Conservation (phyloP, 176 grass and related monocot species). For the Ananas comosus region DNA sequence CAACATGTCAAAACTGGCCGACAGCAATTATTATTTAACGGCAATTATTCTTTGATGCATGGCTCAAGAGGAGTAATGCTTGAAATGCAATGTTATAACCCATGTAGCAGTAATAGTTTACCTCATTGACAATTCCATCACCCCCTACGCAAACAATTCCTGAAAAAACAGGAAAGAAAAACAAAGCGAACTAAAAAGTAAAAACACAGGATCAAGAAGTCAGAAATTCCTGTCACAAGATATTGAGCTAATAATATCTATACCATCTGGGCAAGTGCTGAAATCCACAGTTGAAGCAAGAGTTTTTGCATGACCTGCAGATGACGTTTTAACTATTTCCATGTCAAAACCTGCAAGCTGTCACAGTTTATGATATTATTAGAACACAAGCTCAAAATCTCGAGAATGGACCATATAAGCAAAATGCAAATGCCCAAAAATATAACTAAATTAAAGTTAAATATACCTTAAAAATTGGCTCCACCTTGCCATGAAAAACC, state of each 20-base stretch:
- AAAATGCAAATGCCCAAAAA: not conserved
- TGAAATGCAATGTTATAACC: no score
- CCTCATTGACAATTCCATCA: conserved; percentile 99
- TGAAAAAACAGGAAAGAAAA: conserved; percentile 26
- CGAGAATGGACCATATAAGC: not conserved
- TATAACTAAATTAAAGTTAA: not conserved
- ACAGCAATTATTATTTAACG: no score
- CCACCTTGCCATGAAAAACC: conserved; percentile 85
- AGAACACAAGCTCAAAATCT: not conserved
- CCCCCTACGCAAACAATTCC: conserved; percentile 93
- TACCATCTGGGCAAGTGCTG: conserved; percentile 75
- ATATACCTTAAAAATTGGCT: conserved; percentile 95
- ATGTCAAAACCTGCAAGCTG: conserved; percentile 98
- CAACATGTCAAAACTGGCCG: no score
- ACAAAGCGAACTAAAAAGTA: conserved; percentile 6
- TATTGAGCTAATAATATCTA: conserved; percentile 17
- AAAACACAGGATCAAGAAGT: conserved; percentile 9
- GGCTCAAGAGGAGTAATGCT: no score
- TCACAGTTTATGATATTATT: conserved; percentile 11
- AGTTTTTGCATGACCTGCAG: conserved; percentile 85
- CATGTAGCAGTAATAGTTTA: conserved; percentile 15
- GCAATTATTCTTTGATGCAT: no score
- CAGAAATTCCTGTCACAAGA: conserved; percentile 1
- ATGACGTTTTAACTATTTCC: conserved; percentile 88
- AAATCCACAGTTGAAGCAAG: conserved; percentile 81